Conservation (phyloP, 2,329 filamentous ascomycete species). For the Scleromitrula shiraiana region DNA sequence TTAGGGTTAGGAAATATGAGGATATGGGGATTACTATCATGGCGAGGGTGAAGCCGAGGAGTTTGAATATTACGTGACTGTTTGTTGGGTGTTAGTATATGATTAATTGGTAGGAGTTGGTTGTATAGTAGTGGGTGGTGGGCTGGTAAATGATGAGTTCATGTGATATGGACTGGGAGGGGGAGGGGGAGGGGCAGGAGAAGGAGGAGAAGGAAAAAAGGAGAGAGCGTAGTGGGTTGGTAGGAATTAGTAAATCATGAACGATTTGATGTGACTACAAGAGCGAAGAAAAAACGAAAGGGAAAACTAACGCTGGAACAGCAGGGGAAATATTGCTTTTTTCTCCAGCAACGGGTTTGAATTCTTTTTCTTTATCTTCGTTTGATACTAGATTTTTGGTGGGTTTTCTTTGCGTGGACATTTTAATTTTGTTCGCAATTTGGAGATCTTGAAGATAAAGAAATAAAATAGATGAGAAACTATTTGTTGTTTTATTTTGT, state of each 20-base stretch:
- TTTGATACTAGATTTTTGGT: constrained; percentile 30
- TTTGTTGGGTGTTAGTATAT: too few species aligned
- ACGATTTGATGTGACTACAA: too few species aligned
- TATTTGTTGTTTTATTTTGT: neutral
- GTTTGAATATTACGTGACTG: constrained; percentile 83
- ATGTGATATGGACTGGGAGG: neutral
- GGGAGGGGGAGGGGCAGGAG: neutral
- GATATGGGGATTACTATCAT: constrained; percentile 86
- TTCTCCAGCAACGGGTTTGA: constrained; percentile 35
- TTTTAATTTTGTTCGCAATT: constrained; percentile 36
- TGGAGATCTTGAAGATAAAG: too few species aligned
- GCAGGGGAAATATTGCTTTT: constrained; percentile 73
- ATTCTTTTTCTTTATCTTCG: constrained; percentile 52
- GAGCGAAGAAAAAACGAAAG: too few species aligned
- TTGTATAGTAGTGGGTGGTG: too few species aligned
- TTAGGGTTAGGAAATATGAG: constrained; percentile 76
- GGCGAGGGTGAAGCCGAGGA: constrained; percentile 81
- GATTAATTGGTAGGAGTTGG: too few species aligned
- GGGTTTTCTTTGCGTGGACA: constrained; percentile 64
- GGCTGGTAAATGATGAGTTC: too few species aligned
- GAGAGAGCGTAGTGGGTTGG: too few species aligned
- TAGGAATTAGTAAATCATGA: too few species aligned
- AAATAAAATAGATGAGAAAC: neutral
- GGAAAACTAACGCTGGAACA: constrained; percentile 57
- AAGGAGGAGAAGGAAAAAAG: neutral